Base-by-base conservation (phyloP, 169 alveolate species). In the Eimeria mitis region DNA sequence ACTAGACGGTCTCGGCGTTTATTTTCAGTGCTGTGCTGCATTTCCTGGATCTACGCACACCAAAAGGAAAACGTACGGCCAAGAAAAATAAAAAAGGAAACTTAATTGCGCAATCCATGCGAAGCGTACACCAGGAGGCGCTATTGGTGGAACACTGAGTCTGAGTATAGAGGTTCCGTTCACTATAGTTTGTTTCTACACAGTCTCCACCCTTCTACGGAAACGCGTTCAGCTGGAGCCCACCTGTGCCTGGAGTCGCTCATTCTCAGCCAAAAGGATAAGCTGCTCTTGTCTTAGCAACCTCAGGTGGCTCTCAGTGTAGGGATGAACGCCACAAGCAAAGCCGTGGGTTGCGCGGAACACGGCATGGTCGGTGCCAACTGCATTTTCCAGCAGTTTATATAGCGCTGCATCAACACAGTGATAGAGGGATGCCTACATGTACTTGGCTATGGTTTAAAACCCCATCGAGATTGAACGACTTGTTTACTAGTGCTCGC, bases 231-330 rank as follows among this genome's bases (percentile, higher is more conserved):
- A 28, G 11, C 34, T 9, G 76, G 31, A 8, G 28, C 95, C 92
- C 31, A 97, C 97, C 95, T 97, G 97, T 16, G 96, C 68, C 44
- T 95, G 89, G 61, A 97, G 97, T 63, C 98, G 37, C 91, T 97
- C 98, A 83, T 97, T 97, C 84, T 97, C 98, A 40, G 98, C 97
- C 23, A 97, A 81, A 54, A 97, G 92, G 9, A 96, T 73, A 44
- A 97, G 94, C 79, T 97, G 98, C 85, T 97, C 98, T 70, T 97
- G 98, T n/a, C 98, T 89, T 19, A 97, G 94, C 59, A 97, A 76
- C 85, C 98, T 96, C 65, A 97, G 95, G 54, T 97, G 98, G 54
- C 96, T 81, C 75, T 97, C 98, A 42, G 89, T 54, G 91, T 59
- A 79, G 31, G 95, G 9, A 28, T 65, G 91, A 40, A 75, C 83